Evolutionary conservation across 1,284 basidiomycete genomes (phyloP), one percentile per base, ranked within the genome.

Genomic region (Apiotrichum laibachii): DNA sequence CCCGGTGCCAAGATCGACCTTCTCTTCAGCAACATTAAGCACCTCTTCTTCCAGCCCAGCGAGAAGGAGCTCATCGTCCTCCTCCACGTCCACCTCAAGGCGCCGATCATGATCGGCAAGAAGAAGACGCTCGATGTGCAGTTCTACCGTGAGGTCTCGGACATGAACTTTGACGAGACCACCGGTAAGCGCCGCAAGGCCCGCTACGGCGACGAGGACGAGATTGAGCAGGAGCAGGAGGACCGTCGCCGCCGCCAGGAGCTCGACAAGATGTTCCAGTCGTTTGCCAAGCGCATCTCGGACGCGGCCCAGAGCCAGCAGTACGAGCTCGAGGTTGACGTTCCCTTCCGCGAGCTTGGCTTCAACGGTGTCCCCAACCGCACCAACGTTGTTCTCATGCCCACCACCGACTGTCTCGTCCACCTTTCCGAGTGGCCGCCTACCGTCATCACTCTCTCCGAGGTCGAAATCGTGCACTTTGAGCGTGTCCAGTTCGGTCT

Each of bases 41-140:
- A 99, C 77, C 82, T 99, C 26, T 97, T 99, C 81, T 99, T 98
- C 85, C 96, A 98, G 75, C 94, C 96, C 8, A 98, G 95, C 72
- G 96, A 99, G 68, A 88, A 92, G 69, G 96, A 99, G 77, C 81
- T 99, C 48, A 84, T 98, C 60, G 95, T 97, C 53, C 88, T 99
- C 60, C 85, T 98, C 37, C 96, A 99, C 75, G 80, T 97, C 56
- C 92, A 99, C 76, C 84, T 99, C 62, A 96, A 88, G 78, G 86
- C 92, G 2, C 96, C 96, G 4, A 99, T 99, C 77, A 94, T 99
- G 85, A 89, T 99, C 67, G 95, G 96, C 64, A 99, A 99, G 84
- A 95, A 93, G 80, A 99, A 99, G 79, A 88, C 94, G 9, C 62
- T 92, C 88, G 96, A 99, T 75, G 86, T 99, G 11, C 96, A 99